phyloP scores from a whole-genome alignment of 495 filamentous ascomycete genomes.

The Aspergillus hancockii region DNA sequence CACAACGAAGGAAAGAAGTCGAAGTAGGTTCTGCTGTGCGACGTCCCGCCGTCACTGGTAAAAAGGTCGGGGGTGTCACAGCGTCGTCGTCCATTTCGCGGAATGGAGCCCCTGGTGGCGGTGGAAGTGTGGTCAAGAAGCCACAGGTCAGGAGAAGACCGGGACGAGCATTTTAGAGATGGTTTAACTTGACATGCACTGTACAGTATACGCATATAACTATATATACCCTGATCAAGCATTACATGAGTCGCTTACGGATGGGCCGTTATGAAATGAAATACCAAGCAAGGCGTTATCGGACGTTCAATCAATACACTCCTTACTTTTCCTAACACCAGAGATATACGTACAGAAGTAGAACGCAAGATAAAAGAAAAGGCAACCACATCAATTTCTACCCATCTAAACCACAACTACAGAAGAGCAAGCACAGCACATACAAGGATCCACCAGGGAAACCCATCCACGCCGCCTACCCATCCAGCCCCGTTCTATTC shows the following conservation, averaged over 20 bases:
- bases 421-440: neutral
- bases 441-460: neutral
- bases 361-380: constrained; percentile 3
- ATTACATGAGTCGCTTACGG: neutral
- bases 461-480: neutral
- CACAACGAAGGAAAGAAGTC: constrained; percentile 37
- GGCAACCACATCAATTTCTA: too few relatives aligned
- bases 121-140: constrained; percentile 59
- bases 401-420: neutral
- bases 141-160: constrained; percentile 55
- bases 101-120: constrained; percentile 41
- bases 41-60: constrained; percentile 36
- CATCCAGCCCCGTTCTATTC: constrained; percentile 7
- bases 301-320: neutral
- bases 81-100: constrained; percentile 46
- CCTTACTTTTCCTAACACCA: neutral
- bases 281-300: neutral
- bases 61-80: constrained; percentile 44
- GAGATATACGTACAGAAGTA: neutral
- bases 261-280: neutral
- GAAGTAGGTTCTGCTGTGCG: constrained; percentile 45
- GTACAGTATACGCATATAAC: constrained; percentile 6
- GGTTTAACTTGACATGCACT: neutral
- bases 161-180: constrained; percentile 51
- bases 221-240: constrained; percentile 9